These are phyloP conservation scores for Hemileia vastatrix DNA, from an alignment of 1,284 basidiomycete species.

Conservation along the genomic window DNA sequence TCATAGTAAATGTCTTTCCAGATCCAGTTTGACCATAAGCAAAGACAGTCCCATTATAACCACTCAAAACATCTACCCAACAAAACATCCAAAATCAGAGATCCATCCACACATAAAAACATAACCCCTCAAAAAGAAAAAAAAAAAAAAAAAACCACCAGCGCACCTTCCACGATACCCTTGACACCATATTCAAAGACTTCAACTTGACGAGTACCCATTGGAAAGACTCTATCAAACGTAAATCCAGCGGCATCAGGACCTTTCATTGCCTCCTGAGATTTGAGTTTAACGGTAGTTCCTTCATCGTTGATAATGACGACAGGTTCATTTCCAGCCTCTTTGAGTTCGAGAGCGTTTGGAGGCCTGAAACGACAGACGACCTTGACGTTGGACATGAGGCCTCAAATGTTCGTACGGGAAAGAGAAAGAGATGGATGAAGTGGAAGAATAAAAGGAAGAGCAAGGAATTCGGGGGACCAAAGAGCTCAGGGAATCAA, in stretches of 20 bases:
- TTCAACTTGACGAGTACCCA: constrained; percentile 80
- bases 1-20: constrained; percentile 84
- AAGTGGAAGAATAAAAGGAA: no score
- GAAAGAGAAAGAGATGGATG: no score
- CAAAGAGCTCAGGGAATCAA: no score
- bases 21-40: constrained; percentile 98
- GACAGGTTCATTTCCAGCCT: constrained; percentile 74
- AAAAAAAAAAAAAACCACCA: neutral
- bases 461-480: no score
- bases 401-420: no score
- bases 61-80: constrained; percentile 80
- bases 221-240: constrained; percentile 93
- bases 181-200: constrained; percentile 99
- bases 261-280: constrained; percentile 32
- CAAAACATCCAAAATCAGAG: constrained; percentile 8
- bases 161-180: constrained; percentile 52
- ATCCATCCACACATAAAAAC: constrained; percentile 48
- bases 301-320: constrained; percentile 73
- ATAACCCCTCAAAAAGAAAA: neutral
- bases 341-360: constrained; percentile 80
- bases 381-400: constrained; percentile 55
- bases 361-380: constrained; percentile 96
- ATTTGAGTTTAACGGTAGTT: constrained; percentile 61
- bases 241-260: constrained; percentile 68
- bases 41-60: constrained; percentile 97